Evolutionary conservation across 805 yeast species (phyloP).

Genomic region (Metschnikowia matae): DNA sequence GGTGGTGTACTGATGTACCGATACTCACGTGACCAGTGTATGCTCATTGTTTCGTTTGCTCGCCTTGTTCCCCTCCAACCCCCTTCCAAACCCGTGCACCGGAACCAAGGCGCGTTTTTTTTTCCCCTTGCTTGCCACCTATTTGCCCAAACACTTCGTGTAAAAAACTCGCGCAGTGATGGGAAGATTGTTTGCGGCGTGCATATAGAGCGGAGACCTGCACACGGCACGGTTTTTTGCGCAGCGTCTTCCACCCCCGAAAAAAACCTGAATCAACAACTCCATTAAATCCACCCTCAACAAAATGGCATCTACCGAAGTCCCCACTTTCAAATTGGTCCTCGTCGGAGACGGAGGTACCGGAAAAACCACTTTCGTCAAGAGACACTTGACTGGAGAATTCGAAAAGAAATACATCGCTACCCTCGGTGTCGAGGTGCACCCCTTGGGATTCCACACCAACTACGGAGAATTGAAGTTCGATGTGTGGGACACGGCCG

Average conservation of each 20-base stretch:
- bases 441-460: conserved; percentile 96
- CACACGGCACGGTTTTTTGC: neutral
- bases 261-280: conserved; percentile 1
- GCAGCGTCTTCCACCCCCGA: conserved; percentile 7
- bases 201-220: neutral
- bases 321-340: conserved; percentile 97
- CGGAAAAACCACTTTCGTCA: conserved; percentile 99
- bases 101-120: too few species aligned
- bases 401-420: conserved; percentile 99
- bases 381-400: conserved; percentile 99
- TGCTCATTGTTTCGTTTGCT: too few species aligned
- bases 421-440: conserved; percentile 99
- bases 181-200: neutral
- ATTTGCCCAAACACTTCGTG: too few species aligned
- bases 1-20: too few species aligned
- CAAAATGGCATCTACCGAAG: conserved; percentile 60
- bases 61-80: too few species aligned
- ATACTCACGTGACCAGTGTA: too few species aligned
- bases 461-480: conserved; percentile 98
- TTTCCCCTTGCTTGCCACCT: too few species aligned
- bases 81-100: too few species aligned
- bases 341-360: conserved; percentile 99
- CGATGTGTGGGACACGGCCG: conserved; percentile 99
- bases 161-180: too few species aligned
- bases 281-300: conserved; percentile 1